Conservation (phyloP, 306 rosid species). For the Cicer arietinum region DNA sequence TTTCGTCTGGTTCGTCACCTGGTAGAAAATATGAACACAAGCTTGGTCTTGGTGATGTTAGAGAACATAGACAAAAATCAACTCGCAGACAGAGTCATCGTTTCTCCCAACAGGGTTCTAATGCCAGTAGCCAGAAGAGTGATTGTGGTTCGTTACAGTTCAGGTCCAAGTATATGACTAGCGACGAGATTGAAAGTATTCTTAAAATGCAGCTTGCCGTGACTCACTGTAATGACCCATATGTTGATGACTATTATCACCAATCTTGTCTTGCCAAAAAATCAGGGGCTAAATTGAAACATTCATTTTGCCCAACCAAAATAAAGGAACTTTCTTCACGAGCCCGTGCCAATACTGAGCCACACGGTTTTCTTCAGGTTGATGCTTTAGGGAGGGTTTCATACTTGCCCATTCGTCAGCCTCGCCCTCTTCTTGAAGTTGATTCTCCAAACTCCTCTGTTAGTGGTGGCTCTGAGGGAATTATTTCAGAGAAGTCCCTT, state of each 20-base stretch:
- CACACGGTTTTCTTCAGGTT: conserved; percentile 50
- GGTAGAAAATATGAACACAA: conserved; percentile 49
- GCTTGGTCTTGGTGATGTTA: conserved; percentile 49
- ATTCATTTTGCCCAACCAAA: conserved; percentile 60
- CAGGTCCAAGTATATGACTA: conserved; percentile 66
- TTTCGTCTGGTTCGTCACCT: conserved; percentile 44
- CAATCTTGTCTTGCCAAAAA: conserved; percentile 59
- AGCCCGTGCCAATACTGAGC: conserved; percentile 49
- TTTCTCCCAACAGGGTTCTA: conserved; percentile 51
- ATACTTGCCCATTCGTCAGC: conserved; percentile 52
- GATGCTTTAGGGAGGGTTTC: conserved; percentile 63
- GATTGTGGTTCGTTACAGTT: conserved; percentile 53
- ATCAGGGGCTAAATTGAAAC: conserved; percentile 49
- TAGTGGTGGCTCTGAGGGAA: conserved; percentile 52
- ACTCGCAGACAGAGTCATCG: conserved; percentile 56
- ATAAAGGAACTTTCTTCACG: conserved; percentile 57
- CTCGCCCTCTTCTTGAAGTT: conserved; percentile 63
- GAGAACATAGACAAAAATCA: conserved; percentile 59
- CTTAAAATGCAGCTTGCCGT: conserved; percentile 62
- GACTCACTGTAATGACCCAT: conserved; percentile 58
- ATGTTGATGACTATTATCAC: conserved; percentile 61
- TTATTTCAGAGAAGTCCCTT: conserved; percentile 56
- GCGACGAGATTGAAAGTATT: conserved; percentile 67
- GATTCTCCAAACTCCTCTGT: conserved; percentile 53
- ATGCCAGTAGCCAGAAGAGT: conserved; percentile 52